Evolutionary conservation across 495 filamentous ascomycete species (phyloP).

Genomic region (Aspergillus cavernicola): DNA sequence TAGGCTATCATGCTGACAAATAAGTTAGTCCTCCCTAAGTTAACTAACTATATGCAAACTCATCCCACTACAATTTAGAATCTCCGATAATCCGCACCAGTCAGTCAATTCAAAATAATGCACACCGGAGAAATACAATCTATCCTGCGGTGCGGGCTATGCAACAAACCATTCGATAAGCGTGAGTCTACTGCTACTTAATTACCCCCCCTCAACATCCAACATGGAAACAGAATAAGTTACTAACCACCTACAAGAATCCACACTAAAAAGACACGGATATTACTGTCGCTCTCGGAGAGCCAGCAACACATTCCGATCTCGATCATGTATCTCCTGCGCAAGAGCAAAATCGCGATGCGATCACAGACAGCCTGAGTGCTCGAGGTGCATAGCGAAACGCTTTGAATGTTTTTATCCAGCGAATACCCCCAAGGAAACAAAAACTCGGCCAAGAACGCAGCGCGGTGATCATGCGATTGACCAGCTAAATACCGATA

Average conservation of each 20-base stretch:
- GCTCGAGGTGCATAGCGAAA: constrained; percentile 40
- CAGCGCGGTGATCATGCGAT: too few relatives aligned
- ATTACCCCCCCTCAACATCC: too few relatives aligned
- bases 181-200: neutral
- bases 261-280: neutral
- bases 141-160: constrained; percentile 2
- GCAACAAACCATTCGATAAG: constrained; percentile 6
- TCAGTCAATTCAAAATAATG: neutral
- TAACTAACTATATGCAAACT: too few relatives aligned
- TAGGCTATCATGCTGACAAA: constrained; percentile 1
- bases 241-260: too few relatives aligned
- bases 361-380: constrained; percentile 36
- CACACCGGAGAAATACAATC: neutral
- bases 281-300: constrained; percentile 4
- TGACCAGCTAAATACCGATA: too few relatives aligned
- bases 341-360: constrained; percentile 38
- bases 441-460: neutral
- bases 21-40: neutral
- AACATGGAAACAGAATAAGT: too few relatives aligned
- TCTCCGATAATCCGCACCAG: too few relatives aligned
- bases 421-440: constrained; percentile 10
- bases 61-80: neutral
- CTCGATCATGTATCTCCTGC: constrained; percentile 41
- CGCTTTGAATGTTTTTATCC: constrained; percentile 38
- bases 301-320: constrained; percentile 8